Conservation (phyloP, 2,329 filamentous ascomycete species). For the Penicillium crustosum region DNA sequence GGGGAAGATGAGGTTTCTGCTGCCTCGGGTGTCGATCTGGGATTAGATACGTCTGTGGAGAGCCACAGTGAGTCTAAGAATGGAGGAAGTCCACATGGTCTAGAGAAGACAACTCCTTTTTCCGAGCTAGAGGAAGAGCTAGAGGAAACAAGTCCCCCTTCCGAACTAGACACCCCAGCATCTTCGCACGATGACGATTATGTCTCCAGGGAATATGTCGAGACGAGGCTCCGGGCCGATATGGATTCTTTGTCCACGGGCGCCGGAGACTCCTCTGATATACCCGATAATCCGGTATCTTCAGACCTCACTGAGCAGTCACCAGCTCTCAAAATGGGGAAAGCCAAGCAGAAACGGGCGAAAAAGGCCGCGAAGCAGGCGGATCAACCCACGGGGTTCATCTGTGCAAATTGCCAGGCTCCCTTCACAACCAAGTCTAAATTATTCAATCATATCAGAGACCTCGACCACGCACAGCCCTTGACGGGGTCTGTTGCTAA, state of each 20-base stretch:
- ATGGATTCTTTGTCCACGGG: conserved; percentile 8
- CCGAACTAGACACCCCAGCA: neutral
- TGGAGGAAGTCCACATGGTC: neutral
- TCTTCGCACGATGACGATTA: conserved; percentile 42
- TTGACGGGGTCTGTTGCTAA: neutral
- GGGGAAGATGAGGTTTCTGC: neutral
- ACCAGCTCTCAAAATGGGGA: conserved; percentile 43
- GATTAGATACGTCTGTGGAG: neutral
- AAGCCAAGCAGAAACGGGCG: conserved; percentile 55
- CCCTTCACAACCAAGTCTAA: conserved; percentile 72
- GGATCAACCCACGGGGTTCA: conserved; percentile 49
- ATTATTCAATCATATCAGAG: conserved; percentile 71
- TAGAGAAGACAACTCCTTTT: neutral
- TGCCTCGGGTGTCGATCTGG: neutral
- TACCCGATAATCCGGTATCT: conserved; percentile 21
- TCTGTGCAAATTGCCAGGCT: conserved; percentile 76
- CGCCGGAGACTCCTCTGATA: conserved; percentile 14
- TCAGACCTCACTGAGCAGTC: conserved; percentile 22
- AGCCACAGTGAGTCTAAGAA: neutral
- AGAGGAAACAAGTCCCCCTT: neutral
- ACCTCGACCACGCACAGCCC: conserved; percentile 61
- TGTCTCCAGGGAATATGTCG: conserved; percentile 43
- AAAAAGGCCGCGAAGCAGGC: conserved; percentile 48
- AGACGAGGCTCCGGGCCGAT: conserved; percentile 37
- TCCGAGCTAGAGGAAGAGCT: neutral